Conservation (phyloP, 2,329 filamentous ascomycete genomes). For the Beauveria varroae region DNA sequence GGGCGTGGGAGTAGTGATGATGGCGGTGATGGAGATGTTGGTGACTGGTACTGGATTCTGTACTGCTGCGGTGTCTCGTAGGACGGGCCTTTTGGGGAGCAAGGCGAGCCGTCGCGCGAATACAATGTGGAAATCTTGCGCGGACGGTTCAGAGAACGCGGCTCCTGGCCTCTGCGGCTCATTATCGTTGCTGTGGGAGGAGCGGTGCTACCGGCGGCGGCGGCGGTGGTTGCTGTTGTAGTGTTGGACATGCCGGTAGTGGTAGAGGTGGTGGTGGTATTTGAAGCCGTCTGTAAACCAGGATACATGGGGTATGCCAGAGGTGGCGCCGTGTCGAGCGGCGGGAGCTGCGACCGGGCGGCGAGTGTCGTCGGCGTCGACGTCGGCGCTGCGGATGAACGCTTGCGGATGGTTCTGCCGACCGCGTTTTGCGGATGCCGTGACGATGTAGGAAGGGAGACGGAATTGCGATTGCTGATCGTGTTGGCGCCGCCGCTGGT, state of each 20-base stretch:
- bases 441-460: neutral
- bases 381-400: neutral
- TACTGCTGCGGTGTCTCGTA: no score
- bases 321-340: slow-evolving; percentile 4
- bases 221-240: neutral
- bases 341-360: neutral
- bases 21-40: neutral
- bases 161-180: slow-evolving; percentile 14
- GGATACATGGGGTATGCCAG: slow-evolving; percentile 23
- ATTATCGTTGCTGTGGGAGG: slow-evolving; percentile 10
- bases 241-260: neutral
- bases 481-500: neutral
- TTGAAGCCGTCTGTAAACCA: slow-evolving; percentile 21
- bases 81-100: no score
- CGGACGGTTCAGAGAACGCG: slow-evolving; percentile 26
- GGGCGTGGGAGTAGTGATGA: neutral
- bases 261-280: neutral
- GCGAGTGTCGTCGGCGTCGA: neutral
- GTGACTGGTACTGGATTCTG: no score
- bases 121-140: slow-evolving; percentile 25
- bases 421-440: no score
- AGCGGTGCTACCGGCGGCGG: neutral
- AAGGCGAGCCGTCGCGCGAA: slow-evolving; percentile 13
- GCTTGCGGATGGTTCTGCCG: neutral
- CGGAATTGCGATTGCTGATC: neutral